Evolutionary conservation across 2,329 filamentous ascomycete genomes (phyloP).

Genomic region (Juglanconis juglandina): DNA sequence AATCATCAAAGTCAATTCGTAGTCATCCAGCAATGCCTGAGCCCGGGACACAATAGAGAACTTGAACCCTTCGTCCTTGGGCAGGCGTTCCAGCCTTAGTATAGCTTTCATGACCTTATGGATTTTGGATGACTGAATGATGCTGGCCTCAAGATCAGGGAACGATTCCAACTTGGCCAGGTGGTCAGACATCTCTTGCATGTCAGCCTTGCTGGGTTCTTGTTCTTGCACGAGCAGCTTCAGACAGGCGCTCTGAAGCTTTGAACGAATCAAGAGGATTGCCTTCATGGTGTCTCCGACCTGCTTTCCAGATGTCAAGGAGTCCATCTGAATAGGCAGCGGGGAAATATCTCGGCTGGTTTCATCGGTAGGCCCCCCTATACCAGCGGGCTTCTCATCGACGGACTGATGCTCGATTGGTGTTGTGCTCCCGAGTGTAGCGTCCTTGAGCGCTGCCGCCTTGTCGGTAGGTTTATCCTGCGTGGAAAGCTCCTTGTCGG

Average conservation of each 20-base stretch:
- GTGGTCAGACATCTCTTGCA: neutral
- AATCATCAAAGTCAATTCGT: conserved; percentile 1
- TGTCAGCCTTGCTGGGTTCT: neutral
- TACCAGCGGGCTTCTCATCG: neutral
- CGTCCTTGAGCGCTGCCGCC: neutral
- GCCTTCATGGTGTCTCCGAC: neutral
- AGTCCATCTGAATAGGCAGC: neutral
- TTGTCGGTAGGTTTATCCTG: neutral
- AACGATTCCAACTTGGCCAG: neutral
- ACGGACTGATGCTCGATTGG: neutral
- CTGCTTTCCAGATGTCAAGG: neutral
- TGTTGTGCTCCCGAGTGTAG: neutral
- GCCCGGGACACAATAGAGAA: neutral
- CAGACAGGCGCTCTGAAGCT: conserved; percentile 1
- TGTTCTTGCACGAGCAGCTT: neutral
- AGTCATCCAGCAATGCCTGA: conserved; percentile 3
- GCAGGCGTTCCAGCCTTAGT: neutral
- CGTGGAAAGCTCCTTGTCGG: neutral
- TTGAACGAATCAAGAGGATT: neutral
- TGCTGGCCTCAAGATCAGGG: neutral
- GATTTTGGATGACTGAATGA: neutral
- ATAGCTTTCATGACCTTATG: conserved; percentile 3
- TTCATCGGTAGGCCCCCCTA: neutral
- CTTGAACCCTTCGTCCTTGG: neutral
- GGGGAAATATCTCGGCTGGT: neutral